Base-by-base conservation (phyloP, 805 yeast genomes). In the Nakazawaea wickerhamii region DNA sequence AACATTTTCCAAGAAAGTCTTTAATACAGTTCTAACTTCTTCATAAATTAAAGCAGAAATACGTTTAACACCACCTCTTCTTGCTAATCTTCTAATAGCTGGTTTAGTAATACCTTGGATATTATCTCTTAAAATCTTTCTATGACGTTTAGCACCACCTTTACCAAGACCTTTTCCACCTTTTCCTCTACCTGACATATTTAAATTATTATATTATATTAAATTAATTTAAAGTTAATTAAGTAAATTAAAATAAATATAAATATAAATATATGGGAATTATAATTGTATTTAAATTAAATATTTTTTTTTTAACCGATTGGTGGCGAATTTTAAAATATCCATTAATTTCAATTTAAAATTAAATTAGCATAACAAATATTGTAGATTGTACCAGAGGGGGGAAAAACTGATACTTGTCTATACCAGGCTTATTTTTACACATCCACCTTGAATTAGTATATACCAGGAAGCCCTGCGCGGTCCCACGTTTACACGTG, bases 1-100 rank as follows among this genome's bases (percentile, higher is more conserved):
- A 58, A 93, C 96, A 65, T 86, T 83, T 74, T 88, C 96, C 67
- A 91, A 81, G 84, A 91, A 91, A 46, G 95, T 77, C 77, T 90
- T 90, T 57, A 91, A 78, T 57, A 93, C 97, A 58, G 84, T 90
- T 79, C 99, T 89, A 65, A 93, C 96, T 77, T 91, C 97, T 75
- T 91, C 99, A 79, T 91, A 91, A 70, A 91, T 91, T 67, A 90
- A 77, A 70, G 96, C 98, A 52, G 98, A 91, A 64, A 91, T 91
- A 86, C 99, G 96, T 84, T 91, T 91, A 67, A 91, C 99, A 90
- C 99, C 99, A 77, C 99, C 99, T 87, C 99, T 89, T 84, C 99
- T 91, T 41, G 99, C 99, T 63, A 91, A 84, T 87, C 99, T 91
- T 80, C 99, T 89, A 67, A 91, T 91, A 66, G 99, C 99, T 67